Conservation (phyloP, 768 basidiomycete species). For the Clitopilus passeckerianus region DNA sequence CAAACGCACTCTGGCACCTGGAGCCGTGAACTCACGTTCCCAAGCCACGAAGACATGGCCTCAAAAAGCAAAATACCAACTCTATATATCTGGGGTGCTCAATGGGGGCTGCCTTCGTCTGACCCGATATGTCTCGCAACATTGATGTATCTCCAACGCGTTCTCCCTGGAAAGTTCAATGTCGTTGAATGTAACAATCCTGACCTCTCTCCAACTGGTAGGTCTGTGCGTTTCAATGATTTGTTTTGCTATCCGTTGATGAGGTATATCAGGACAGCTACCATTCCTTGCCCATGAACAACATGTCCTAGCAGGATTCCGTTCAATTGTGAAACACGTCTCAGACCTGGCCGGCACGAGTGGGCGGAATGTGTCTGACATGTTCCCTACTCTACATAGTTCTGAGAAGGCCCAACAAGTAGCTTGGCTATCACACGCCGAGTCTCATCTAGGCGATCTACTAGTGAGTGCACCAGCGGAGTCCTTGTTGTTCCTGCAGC, state of each 20-base stretch:
- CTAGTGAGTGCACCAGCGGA: slow-evolving; percentile 42
- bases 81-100: slow-evolving; percentile 68
- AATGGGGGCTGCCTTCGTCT: slow-evolving; percentile 61
- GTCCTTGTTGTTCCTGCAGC: slow-evolving; percentile 1
- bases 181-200: slow-evolving; percentile 62
- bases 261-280: slow-evolving; percentile 48
- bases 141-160: slow-evolving; percentile 62
- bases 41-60: too few species aligned
- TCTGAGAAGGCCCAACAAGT: slow-evolving; percentile 46
- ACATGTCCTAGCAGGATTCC: slow-evolving; percentile 42
- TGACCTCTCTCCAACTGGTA: slow-evolving; percentile 71
- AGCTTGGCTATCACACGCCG: slow-evolving; percentile 65
- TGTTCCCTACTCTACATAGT: slow-evolving; percentile 29
- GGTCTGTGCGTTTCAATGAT: slow-evolving; percentile 23
- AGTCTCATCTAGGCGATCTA: slow-evolving; percentile 63
- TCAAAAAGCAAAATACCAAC: slow-evolving; percentile 14
- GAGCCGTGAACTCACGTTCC: too few species aligned
- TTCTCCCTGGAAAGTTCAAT: slow-evolving; percentile 63
- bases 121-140: slow-evolving; percentile 65
- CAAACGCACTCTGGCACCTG: too few species aligned
- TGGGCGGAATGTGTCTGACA: slow-evolving; percentile 16
- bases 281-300: slow-evolving; percentile 65
- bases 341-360: slow-evolving; percentile 36
- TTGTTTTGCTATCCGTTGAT: background rate
- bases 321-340: slow-evolving; percentile 64